A percentile compares a stretch with the other conserved stretches of the same genome.
These are phyloP conservation scores for Papiliotrema fonsecae DNA, from an alignment of 1,284 basidiomycete genomes.

Conservation along the genomic window DNA sequence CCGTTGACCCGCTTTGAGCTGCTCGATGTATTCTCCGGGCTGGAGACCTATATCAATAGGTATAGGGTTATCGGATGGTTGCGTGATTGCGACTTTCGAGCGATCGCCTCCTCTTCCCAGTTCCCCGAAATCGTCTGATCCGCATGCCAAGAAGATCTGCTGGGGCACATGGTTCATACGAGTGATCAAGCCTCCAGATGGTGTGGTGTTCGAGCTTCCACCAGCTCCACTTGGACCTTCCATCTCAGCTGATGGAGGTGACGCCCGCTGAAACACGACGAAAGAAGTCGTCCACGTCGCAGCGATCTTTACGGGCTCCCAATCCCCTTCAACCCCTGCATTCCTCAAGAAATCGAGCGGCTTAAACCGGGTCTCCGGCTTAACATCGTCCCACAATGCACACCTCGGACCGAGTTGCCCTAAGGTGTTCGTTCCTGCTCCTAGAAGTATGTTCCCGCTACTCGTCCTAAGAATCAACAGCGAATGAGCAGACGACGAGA, in stretches of 20 bases:
- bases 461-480: constrained; percentile 20
- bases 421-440: constrained; percentile 40
- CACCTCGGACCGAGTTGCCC: constrained; percentile 39
- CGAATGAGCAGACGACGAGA: constrained; percentile 35
- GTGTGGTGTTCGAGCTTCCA: background rate
- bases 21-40: constrained; percentile 27
- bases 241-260: too few relatives aligned
- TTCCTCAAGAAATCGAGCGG: constrained; percentile 15
- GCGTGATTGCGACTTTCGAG: constrained; percentile 17
- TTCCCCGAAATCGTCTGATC: constrained; percentile 75
- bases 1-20: constrained; percentile 63
- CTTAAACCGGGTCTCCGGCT: constrained; percentile 24
- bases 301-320: constrained; percentile 50
- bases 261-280: constrained; percentile 48
- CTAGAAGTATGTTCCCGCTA: constrained; percentile 22
- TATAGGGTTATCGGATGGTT: constrained; percentile 12
- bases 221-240: constrained; percentile 50
- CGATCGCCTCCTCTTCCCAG: constrained; percentile 51
- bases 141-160: constrained; percentile 72
- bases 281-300: constrained; percentile 80
- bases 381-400: constrained; percentile 22
- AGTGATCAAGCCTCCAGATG: background rate
- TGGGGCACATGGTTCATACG: constrained; percentile 3
- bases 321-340: constrained; percentile 34
- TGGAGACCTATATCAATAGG: constrained; percentile 24